Base-by-base conservation (phyloP, 1,284 basidiomycete species). In the Trametes sp. region DNA sequence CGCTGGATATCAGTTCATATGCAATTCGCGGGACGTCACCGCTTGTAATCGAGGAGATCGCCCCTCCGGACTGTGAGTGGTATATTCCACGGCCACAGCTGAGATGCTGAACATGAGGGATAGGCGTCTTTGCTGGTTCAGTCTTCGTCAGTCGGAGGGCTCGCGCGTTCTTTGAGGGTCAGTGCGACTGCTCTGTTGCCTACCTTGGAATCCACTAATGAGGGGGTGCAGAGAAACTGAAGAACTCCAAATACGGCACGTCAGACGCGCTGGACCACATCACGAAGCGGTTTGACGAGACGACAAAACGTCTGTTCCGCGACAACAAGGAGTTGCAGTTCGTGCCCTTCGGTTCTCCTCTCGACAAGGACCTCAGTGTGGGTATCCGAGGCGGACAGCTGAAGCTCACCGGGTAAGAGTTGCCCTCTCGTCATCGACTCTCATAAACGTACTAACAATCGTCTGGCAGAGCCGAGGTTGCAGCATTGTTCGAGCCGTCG, bases 61-160 rank as follows among this genome's bases (percentile, higher is more conserved):
- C 90, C 2, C 90, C 90, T 31, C 88, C 90, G 21, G 89, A 92
- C 73, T 93, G 91, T 90, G 67, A 64, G 87, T 75, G 55, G 16
- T 36, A 16, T 5, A 19, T 19, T 14, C 16, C 16, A 16, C 19
- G 16, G 41, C 52, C 45, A 51, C 14, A 36, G 23, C 14, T 21
- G 42, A 21, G 59, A 41, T 59, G 53, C 36, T 69, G 59, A 55
- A 16, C 28, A 5, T 16, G 45, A 26, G 6, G n/a, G 24, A 46
- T 7, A 90, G 87, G 88, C 74, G 83, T 91, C 42, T 92, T 92
- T 73, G 88, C 89, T 57, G 90, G 90, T 23, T 91, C 90, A 7
- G 88, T 92, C n/a, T 92, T 92, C 72, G 90, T 92, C 46, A 90
- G 88, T 72, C 80, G 89, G 57, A 77, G 90, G 52, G 89, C 89